Evolutionary conservation across 1,284 basidiomycete species (phyloP).

Genomic region (Agaricales sp.): DNA sequence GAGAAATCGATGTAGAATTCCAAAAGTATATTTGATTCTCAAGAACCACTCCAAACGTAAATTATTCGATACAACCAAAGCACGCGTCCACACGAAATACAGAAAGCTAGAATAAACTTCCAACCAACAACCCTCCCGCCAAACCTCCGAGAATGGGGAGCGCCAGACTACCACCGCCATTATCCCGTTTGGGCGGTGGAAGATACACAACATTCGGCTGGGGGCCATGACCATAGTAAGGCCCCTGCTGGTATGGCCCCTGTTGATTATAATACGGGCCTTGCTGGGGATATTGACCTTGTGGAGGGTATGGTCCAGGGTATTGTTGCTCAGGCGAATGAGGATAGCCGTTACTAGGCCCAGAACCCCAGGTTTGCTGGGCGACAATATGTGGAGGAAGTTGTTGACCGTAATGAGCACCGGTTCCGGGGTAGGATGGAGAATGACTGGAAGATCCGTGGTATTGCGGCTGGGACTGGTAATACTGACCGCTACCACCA

Average conservation of each 20-base stretch:
- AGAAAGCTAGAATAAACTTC: slow-evolving; percentile 31
- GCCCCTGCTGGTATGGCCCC: slow-evolving; percentile 1
- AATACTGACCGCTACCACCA: background rate
- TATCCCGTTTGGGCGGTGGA: slow-evolving; percentile 7
- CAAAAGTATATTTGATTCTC: too few relatives aligned
- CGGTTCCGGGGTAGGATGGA: background rate
- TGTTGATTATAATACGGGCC: background rate
- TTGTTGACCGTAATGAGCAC: background rate
- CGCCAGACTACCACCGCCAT: slow-evolving; percentile 24
- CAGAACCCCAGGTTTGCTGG: background rate
- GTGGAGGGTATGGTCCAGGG: background rate
- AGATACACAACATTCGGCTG: slow-evolving; percentile 1
- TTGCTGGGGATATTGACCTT: background rate
- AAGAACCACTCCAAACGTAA: too few relatives aligned
- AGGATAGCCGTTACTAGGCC: background rate
- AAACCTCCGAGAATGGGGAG: slow-evolving; percentile 47
- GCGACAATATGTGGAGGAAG: background rate
- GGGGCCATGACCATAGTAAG: background rate
- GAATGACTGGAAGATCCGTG: background rate
- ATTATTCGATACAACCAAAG: too few relatives aligned
- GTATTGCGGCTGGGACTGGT: too few relatives aligned
- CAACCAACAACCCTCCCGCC: slow-evolving; percentile 50
- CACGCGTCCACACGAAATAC: too few relatives aligned
- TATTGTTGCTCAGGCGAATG: background rate
- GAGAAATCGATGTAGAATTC: too few relatives aligned